A percentile compares a stretch with the other conserved stretches of the same genome.
Conservation (phyloP, 495 filamentous ascomycete species). For the Polyplosphaeria fusca region DNA sequence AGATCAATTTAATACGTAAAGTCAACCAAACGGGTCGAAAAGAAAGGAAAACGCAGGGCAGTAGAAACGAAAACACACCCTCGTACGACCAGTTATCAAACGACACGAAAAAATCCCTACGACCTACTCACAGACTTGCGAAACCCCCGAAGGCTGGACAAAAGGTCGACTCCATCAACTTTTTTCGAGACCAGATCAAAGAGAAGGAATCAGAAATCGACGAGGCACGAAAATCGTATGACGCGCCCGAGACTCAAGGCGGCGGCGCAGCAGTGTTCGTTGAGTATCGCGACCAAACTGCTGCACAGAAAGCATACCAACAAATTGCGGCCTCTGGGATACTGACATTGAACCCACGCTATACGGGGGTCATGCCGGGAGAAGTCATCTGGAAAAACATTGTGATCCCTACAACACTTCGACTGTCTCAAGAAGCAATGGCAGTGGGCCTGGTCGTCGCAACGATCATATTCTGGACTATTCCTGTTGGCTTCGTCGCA, state of each 20-base stretch:
- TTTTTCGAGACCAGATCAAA: constrained; percentile 26
- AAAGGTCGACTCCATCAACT: constrained; percentile 39
- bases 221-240: constrained; percentile 18
- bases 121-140: constrained; percentile 35
- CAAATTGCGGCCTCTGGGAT: constrained; percentile 26
- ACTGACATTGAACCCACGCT: constrained; percentile 34
- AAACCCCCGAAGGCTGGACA: constrained; percentile 27
- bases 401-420: constrained; percentile 17
- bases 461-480: constrained; percentile 43
- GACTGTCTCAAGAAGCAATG: constrained; percentile 35
- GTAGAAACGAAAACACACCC: constrained; percentile 3
- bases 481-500: constrained; percentile 39
- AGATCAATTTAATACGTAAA: constrained; percentile 32
- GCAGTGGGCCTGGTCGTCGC: constrained; percentile 33
- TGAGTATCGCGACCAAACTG: constrained; percentile 36
- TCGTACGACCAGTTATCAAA: constrained; percentile 14
- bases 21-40: constrained; percentile 31
- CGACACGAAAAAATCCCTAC: constrained; percentile 14
- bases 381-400: constrained; percentile 43
- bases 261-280: constrained; percentile 38
- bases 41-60: constrained; percentile 7
- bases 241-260: not conserved
- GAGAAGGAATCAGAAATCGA: constrained; percentile 26
- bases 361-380: constrained; percentile 33
- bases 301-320: constrained; percentile 40